phyloP scores from a whole-genome alignment of 352 stramenopile species.

The Thalassiosira exigua region DNA sequence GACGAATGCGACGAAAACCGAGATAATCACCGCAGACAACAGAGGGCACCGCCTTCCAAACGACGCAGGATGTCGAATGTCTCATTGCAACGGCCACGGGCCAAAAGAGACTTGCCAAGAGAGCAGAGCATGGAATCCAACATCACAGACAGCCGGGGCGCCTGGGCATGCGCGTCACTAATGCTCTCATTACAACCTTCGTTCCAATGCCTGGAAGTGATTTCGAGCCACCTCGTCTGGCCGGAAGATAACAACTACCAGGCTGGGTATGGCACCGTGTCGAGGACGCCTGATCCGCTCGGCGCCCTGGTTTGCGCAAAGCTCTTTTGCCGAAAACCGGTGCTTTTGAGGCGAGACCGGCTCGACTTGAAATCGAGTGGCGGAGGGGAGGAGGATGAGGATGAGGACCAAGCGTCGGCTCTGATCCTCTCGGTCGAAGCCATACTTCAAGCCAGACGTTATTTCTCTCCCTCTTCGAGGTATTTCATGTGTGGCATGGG shows the following conservation, averaged over 20 bases:
- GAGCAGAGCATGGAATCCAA: background rate
- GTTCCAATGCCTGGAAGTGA: slow-evolving; percentile 57
- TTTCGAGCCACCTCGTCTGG: slow-evolving; percentile 62
- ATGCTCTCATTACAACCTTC: slow-evolving; percentile 60
- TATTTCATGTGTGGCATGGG: slow-evolving; percentile 62
- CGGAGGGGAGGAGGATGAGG: slow-evolving; percentile 10
- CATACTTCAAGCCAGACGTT: slow-evolving; percentile 54
- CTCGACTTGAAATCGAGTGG: slow-evolving; percentile 3
- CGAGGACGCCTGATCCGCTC: slow-evolving; percentile 47
- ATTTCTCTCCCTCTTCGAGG: slow-evolving; percentile 36
- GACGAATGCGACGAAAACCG: slow-evolving; percentile 25
- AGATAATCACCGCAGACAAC: slow-evolving; percentile 23
- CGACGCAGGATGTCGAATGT: slow-evolving; percentile 28
- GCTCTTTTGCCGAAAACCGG: slow-evolving; percentile 56
- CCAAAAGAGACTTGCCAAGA: no score
- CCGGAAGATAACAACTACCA: slow-evolving; percentile 52
- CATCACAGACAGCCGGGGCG: slow-evolving; percentile 46
- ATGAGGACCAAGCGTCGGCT: slow-evolving; percentile 52
- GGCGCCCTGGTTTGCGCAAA: slow-evolving; percentile 46
- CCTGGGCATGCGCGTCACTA: slow-evolving; percentile 54
- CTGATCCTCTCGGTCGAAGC: slow-evolving; percentile 58
- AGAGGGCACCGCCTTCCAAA: slow-evolving; percentile 41
- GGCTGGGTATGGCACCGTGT: slow-evolving; percentile 47
- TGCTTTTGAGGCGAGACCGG: slow-evolving; percentile 48
- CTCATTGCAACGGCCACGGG: background rate